Percentiles rank a stretch among this genome's conserved stretches.
phyloP scores from a whole-genome alignment of 495 filamentous ascomycete species.

The Tuber borchii region DNA sequence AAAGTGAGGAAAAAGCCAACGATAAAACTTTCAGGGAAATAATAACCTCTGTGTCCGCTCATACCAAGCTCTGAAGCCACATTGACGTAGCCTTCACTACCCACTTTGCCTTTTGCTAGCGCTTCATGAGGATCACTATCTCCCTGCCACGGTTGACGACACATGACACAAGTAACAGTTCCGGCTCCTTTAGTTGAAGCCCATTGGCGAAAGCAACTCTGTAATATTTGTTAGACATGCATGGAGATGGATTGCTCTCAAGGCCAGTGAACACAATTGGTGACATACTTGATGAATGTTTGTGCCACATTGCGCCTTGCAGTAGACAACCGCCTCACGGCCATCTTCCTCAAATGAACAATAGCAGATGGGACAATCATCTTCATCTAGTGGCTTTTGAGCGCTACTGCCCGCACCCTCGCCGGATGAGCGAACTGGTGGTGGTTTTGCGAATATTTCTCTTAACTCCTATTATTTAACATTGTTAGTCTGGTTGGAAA shows the following conservation, averaged over 20 bases:
- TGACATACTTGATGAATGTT: conserved; percentile 55
- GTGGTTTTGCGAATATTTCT: conserved; percentile 48
- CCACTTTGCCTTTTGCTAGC: conserved; percentile 37
- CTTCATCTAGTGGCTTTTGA: conserved; percentile 48
- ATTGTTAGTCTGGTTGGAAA: neutral
- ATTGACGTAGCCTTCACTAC: conserved; percentile 55
- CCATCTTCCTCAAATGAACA: conserved; percentile 52
- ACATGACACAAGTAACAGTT: conserved; percentile 53
- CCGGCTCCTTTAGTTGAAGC: conserved; percentile 45
- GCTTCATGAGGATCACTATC: conserved; percentile 45
- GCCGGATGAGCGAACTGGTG: conserved; percentile 39
- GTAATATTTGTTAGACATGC: conserved; percentile 3
- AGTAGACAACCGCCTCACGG: conserved; percentile 56
- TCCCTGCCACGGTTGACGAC: conserved; percentile 53
- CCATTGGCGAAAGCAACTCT: conserved; percentile 58
- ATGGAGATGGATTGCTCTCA: neutral
- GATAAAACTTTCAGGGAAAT: neutral
- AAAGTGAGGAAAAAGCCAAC: neutral
- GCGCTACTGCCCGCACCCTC: conserved; percentile 39
- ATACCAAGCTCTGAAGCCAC: conserved; percentile 54
- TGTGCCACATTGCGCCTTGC: conserved; percentile 58
- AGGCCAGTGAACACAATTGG: neutral
- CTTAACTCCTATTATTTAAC: conserved; percentile 49
- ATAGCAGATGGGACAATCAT: conserved; percentile 65
- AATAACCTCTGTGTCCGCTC: conserved; percentile 47